phyloP scores from a whole-genome alignment of 1,284 basidiomycete species.

The Cutaneotrichosporon mucoides region DNA sequence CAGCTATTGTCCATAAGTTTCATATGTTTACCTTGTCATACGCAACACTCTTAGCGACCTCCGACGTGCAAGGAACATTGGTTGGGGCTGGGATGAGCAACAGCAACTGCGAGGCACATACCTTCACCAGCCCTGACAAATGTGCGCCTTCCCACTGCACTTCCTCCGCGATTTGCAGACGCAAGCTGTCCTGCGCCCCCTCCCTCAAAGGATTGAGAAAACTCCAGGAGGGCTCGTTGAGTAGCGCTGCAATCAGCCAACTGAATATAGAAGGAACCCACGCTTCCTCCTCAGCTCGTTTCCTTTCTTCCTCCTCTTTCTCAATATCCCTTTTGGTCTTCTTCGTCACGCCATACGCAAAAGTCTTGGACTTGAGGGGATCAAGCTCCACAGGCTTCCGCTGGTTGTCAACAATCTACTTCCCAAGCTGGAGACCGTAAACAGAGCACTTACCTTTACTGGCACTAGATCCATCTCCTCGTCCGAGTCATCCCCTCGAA shows the following conservation, averaged over 20 bases:
- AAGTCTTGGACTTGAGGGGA: conserved; percentile 46
- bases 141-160: conserved; percentile 28
- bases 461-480: conserved; percentile 33
- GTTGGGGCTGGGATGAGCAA: not conserved
- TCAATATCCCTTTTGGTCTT: conserved; percentile 76
- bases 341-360: conserved; percentile 48
- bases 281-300: conserved; percentile 69
- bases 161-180: not conserved
- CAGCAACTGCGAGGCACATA: not conserved
- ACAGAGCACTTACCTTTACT: conserved; percentile 24
- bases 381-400: conserved; percentile 31
- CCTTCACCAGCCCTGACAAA: conserved; percentile 67
- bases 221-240: conserved; percentile 11
- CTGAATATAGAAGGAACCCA: conserved; percentile 16
- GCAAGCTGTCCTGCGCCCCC: not conserved
- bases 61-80: too few relatives aligned
- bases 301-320: conserved; percentile 77
- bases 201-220: conserved; percentile 9
- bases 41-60: too few relatives aligned
- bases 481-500: conserved; percentile 45
- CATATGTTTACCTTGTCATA: too few relatives aligned
- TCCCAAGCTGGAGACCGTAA: not conserved
- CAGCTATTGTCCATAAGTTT: too few relatives aligned
- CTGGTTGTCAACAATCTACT: not conserved
- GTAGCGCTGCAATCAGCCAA: not conserved